Evolutionary conservation across 345 rosid genomes (phyloP), one percentile per base, ranked within the genome.

Genomic region (Gossypium anomalum): DNA sequence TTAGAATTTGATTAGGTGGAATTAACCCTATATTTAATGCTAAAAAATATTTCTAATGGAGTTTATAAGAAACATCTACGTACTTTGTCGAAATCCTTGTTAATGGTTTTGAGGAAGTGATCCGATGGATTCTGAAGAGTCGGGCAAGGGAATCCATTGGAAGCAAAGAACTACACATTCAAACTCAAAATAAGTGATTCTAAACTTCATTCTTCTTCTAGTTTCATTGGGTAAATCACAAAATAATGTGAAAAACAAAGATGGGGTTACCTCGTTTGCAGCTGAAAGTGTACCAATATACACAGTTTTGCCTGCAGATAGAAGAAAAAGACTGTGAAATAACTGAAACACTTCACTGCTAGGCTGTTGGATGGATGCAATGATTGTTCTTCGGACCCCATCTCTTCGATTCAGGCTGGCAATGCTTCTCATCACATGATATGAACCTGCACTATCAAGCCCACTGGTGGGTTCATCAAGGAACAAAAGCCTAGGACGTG

Each of bases 391-490:
- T 73, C 68, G 63, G 17, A 76, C 52, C 25, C 57, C 79, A 13
- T 80, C 79, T 41, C 60, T 79, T 56, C 29, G 68, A 7, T 78
- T 79, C 2, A 86, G 86, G 17, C 43, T 61, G 0, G 81, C 86
- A 13, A 86, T 85, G 13, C 84, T 76, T n/a, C 74, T 82, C 84
- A 83, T 79, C 8, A 88, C 86, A 68, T 85, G 82, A 70, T 77
- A 85, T 12, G 89, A 83, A 0, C 86, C 84, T 1, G 89, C 87
- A 55, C 89, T 83, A 11, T 88, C 89, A 3, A 88, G 85, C 11
- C 89, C 92, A 27, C 88, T 86, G 0, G 92, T 88, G 16, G 89
- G 92, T 76, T 85, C 92, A 19, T 88, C 92, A 4, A 86, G 82
- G 72, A 88, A 88, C 5, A 88, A 71, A 16, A 86, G 86, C 75